Evolutionary conservation across 805 yeast species (phyloP), one percentile per base, ranked within the genome.

Genomic region (Metschnikowia kofuensis): DNA sequence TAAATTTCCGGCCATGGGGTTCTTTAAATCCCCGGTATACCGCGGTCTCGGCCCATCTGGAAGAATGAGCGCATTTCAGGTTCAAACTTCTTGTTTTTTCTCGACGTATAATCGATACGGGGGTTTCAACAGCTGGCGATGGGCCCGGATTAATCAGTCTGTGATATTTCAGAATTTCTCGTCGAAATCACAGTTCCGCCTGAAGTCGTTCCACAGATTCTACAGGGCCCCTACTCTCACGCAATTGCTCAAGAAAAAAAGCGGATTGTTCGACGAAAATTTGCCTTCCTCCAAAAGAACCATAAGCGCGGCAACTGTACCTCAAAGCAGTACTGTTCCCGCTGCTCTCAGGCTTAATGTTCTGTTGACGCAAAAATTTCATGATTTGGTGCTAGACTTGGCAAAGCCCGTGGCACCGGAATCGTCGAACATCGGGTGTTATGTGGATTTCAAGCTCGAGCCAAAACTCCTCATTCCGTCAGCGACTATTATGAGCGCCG

Each of bases 391-490:
- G 13, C 43, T 54, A 48, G 51, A 47, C 16, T 50, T 55, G 45
- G 58, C 56, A 9, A 49, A 43, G 7, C 50, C 51, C 14, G 41
- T 48, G 7, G 44, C 57, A 11, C 57, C 58, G 27, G 35, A 40
- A 32, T 16, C 49, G 8, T 11, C 14, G 38, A 44, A 56, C 34
- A 44, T 44, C 14, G 70, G 72, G 3, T 62, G 69, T 48, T 70
- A 63, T 54, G 62, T 70, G 29, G 75, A 70, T 45, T 68, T 70
- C 55, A 65, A 68, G 34, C 53, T 69, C 21, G 56, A 57, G 44
- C 63, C 64, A 45, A 53, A 51, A 29, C 52, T 70, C 14, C 54
- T 54, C 28, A 66, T 70, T 31, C 75, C 75, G 8, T 44, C 59
- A 10, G 64, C 65, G 48, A 69, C 74, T 4, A 53, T 68, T 26